Conservation (phyloP, 2,329 filamentous ascomycete species). For the Penicillium sp. region DNA sequence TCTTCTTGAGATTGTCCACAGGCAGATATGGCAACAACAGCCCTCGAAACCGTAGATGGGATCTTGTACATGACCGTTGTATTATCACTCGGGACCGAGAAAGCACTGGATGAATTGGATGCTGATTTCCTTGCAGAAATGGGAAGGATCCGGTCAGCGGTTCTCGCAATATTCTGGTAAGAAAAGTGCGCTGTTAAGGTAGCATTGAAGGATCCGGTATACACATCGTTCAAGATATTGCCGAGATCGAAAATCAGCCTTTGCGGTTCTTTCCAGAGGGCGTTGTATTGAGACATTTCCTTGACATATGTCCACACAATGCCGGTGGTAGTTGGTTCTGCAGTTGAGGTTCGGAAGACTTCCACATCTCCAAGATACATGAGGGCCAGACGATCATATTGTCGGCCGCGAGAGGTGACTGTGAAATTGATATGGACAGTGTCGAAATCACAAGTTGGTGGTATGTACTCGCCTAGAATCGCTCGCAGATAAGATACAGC, state of each 20-base stretch:
- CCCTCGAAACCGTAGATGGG: constrained; percentile 68
- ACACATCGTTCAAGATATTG: constrained; percentile 71
- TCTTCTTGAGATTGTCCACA: constrained; percentile 78
- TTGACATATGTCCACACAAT: constrained; percentile 79
- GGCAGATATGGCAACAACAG: constrained; percentile 75
- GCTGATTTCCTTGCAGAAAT: constrained; percentile 46
- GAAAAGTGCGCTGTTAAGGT: constrained; percentile 77
- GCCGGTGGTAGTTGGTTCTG: constrained; percentile 72
- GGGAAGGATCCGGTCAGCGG: constrained; percentile 70
- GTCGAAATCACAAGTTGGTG: constrained; percentile 72
- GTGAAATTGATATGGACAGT: constrained; percentile 77
- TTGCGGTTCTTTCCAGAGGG: constrained; percentile 70
- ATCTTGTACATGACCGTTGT: constrained; percentile 65
- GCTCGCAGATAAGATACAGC: neutral
- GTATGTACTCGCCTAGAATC: constrained; percentile 63
- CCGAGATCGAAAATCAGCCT: constrained; percentile 80
- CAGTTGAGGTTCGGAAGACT: constrained; percentile 82
- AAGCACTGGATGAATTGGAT: constrained; percentile 64
- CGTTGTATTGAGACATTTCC: constrained; percentile 73
- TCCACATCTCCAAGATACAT: constrained; percentile 79
- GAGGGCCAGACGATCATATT: constrained; percentile 75
- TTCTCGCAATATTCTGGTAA: constrained; percentile 40
- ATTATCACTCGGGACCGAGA: constrained; percentile 66
- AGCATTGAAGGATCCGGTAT: constrained; percentile 74
- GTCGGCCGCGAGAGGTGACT: constrained; percentile 69